Evolutionary conservation across 2,329 filamentous ascomycete genomes (phyloP).

Genomic region (Aspergillus ustus): DNA sequence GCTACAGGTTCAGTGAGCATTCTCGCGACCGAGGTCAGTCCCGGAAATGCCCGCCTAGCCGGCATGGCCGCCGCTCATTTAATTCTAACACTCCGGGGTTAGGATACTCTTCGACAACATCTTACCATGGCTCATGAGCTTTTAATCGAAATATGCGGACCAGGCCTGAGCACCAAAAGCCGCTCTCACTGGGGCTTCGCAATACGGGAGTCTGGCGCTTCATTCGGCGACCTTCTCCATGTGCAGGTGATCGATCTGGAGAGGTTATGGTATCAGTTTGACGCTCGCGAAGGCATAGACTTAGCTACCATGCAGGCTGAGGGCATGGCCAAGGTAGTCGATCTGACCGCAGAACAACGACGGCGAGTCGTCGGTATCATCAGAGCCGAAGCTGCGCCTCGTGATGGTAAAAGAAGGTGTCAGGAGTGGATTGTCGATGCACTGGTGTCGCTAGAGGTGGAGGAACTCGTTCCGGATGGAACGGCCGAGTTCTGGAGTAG

Average conservation of each 20-base stretch:
- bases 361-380: conserved; percentile 26
- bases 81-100: not conserved
- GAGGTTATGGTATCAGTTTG: conserved; percentile 31
- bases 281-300: conserved; percentile 26
- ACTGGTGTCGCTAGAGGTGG: conserved; percentile 30
- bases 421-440: conserved; percentile 34
- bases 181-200: conserved; percentile 33
- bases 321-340: conserved; percentile 27
- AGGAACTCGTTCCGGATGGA: conserved; percentile 30
- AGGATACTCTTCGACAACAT: not conserved
- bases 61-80: not conserved
- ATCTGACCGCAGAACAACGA: conserved; percentile 24
- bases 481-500: conserved; percentile 32
- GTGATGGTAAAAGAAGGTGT: conserved; percentile 26
- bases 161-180: conserved; percentile 27
- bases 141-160: conserved; percentile 30
- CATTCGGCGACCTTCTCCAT: conserved; percentile 33
- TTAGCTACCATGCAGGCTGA: conserved; percentile 29
- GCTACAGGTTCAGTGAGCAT: not conserved
- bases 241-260: conserved; percentile 29
- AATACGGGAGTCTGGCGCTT: conserved; percentile 25
- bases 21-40: not conserved
- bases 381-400: conserved; percentile 24
- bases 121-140: conserved; percentile 24
- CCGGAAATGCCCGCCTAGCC: not conserved